Evolutionary conservation across 1,284 basidiomycete species (phyloP), one percentile per base, ranked within the genome.

Genomic region (Ustilago crameri): DNA sequence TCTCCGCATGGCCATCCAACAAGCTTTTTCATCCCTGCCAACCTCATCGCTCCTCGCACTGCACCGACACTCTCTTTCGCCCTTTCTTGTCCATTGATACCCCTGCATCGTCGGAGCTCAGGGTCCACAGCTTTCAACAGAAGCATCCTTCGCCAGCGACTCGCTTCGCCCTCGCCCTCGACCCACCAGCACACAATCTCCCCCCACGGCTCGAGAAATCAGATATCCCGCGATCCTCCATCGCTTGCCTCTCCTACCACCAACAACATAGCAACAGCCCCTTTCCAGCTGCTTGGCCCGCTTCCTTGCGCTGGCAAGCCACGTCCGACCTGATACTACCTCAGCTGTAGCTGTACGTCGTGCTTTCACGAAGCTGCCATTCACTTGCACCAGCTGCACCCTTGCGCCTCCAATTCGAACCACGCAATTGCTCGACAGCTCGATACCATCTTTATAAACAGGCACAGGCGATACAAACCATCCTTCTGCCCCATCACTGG

Each of bases 91-190:
- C n/a, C n/a, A n/a, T n/a, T n/a, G n/a, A 35, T 14, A n/a, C 54
- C 54, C 47, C 54, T 50, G 54, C 54, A 57, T 50, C 15, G 34
- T 50, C 54, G 41, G 54, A 49, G 47, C 24, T 45, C 17, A 27
- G 38, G 49, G 20, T 46, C 30, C 32, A 30, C 30, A 30, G 30
- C 30, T 30, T 5, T 30, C 30, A 30, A 30, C 30, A 30, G 7
- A 30, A 30, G 12, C 30, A 30, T 30, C 41, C 45, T n/a, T 10
- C 8, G 18, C 12, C 30, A 35, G 20, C 32, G n/a, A 34, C 15
- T 14, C 32, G 5, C 3, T 20, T 23, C 17, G 9, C 26, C 34
- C 18, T 27, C 37, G 15, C 30, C 30, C n/a, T n/a, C n/a, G n/a
- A n/a, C n/a, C n/a, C n/a, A n/a, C n/a, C n/a, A n/a, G n/a, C n/a